Evolutionary conservation across 441 rosid species (phyloP).

Genomic region (Brassica hybrid): DNA sequence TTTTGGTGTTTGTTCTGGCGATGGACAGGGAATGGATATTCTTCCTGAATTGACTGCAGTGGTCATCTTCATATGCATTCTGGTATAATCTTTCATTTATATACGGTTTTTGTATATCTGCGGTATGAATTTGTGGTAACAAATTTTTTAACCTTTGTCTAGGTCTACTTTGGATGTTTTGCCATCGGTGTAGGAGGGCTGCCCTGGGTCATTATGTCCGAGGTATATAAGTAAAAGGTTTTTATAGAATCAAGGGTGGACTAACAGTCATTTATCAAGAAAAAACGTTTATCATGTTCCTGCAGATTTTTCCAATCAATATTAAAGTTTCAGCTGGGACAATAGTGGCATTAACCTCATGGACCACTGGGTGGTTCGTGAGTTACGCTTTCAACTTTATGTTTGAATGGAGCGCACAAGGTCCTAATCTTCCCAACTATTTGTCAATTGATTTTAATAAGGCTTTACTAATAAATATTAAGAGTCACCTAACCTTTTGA

Average conservation of each 20-base stretch:
- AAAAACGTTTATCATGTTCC: background rate
- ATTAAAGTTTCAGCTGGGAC: slow-evolving; percentile 22
- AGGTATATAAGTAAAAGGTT: slow-evolving; percentile 3
- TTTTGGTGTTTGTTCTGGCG: background rate
- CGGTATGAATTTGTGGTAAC: background rate
- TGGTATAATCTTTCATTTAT: background rate
- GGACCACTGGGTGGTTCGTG: slow-evolving; percentile 25
- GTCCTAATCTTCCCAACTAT: too few species aligned
- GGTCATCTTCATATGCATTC: background rate
- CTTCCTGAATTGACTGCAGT: slow-evolving; percentile 15
- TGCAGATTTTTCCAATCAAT: slow-evolving; percentile 21
- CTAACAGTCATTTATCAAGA: background rate
- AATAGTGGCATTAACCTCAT: slow-evolving; percentile 11
- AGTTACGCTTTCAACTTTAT: slow-evolving; percentile 23
- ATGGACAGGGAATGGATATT: slow-evolving; percentile 21
- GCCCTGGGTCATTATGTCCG: slow-evolving; percentile 21
- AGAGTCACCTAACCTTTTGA: background rate
- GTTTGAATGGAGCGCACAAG: slow-evolving; percentile 25
- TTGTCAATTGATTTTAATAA: background rate
- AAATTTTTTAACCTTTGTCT: background rate
- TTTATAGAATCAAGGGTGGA: background rate
- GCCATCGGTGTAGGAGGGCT: slow-evolving; percentile 15
- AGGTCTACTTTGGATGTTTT: slow-evolving; percentile 23
- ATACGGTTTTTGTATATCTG: background rate
- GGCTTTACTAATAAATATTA: background rate